Evolutionary conservation across 1,284 basidiomycete genomes (phyloP), one percentile per base, ranked within the genome.

Genomic region (Coriolopsis trogii): DNA sequence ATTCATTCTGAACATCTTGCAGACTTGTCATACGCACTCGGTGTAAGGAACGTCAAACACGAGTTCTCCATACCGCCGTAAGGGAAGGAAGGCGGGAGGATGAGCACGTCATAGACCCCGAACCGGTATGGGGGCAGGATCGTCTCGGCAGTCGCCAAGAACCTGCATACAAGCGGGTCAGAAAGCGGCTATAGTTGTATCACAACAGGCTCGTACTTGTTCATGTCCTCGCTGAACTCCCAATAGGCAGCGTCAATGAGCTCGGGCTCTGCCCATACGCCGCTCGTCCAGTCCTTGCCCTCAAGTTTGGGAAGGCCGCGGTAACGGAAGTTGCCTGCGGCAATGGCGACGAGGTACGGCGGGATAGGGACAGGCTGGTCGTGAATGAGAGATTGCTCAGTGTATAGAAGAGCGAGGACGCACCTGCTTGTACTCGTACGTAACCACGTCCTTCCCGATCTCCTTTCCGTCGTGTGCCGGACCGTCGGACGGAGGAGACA

Each of bases 11-110:
- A n/a, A 18, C 20, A n/a, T n/a, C 8, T n/a, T n/a, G 41, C 16
- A 44, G 21, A 31, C 6, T 30, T 13, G 26, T 16, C 10, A 3
- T 15, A 55, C 82, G 51, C 63, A 88, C 87, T 93, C 0, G 93
- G 94, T 0, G 93, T 96, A 33, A 94, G 75, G 73, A 96, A 95
- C 0, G 91, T 88, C 49, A 93, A 68, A 66, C 92, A 95, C 2
- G 89, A 81, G 62, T 92, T 90, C 80, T 90, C 88, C 92, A 92
- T 89, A 59, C 92, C 91, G 30, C 91, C 91, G 67, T 91, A 98
- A 0, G 95, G 95, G 79, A 98, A 98, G 0, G 91, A 91, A 13
- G 93, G 89, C 0, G 96, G 96, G 7, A 98, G 77, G n/a, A 98
- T 89, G 25, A 98, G 77, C 6, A 95, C 73, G 68, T 98, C 95